phyloP scores from a whole-genome alignment of 2,329 filamentous ascomycete genomes.

The Claviceps pazoutovae region DNA sequence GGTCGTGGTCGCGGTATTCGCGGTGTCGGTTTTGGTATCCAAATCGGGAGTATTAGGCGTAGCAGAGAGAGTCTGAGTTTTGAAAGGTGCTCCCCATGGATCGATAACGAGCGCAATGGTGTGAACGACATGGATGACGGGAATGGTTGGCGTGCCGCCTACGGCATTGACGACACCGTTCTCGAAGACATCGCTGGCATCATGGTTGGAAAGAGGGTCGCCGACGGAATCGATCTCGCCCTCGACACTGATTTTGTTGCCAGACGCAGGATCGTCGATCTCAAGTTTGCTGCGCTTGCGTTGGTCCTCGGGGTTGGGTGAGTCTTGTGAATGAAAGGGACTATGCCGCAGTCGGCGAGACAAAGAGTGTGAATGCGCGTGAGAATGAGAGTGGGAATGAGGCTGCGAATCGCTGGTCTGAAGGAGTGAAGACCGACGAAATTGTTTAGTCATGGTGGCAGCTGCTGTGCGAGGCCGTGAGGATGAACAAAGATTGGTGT shows the following conservation, averaged over 20 bases:
- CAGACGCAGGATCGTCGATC: slow-evolving; percentile 9
- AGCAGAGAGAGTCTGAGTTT: slow-evolving; percentile 28
- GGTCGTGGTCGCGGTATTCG: too few species aligned
- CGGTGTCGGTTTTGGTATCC: too few species aligned
- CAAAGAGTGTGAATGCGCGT: slow-evolving; percentile 13
- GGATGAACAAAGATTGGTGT: slow-evolving; percentile 9
- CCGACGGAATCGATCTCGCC: slow-evolving; percentile 4
- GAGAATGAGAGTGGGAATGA: slow-evolving; percentile 11
- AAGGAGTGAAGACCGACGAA: slow-evolving; percentile 24
- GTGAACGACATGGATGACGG: slow-evolving; percentile 34
- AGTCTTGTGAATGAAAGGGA: slow-evolving; percentile 7
- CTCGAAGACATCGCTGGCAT: slow-evolving; percentile 9
- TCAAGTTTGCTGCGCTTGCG: slow-evolving; percentile 7
- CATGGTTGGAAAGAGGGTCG: slow-evolving; percentile 2
- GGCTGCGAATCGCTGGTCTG: slow-evolving; percentile 17
- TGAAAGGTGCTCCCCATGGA: slow-evolving; percentile 29
- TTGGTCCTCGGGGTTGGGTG: neutral
- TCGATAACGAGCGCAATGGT: slow-evolving; percentile 43
- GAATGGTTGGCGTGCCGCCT: slow-evolving; percentile 6
- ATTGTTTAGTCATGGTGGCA: slow-evolving; percentile 20
- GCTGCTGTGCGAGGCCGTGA: slow-evolving; percentile 7
- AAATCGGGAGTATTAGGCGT: slow-evolving; percentile 4
- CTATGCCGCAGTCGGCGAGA: slow-evolving; percentile 9
- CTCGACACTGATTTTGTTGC: slow-evolving; percentile 14
- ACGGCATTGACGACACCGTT: slow-evolving; percentile 4